Base-by-base conservation (phyloP, 108 stramenopile species). In the Epipyxis sp. region DNA sequence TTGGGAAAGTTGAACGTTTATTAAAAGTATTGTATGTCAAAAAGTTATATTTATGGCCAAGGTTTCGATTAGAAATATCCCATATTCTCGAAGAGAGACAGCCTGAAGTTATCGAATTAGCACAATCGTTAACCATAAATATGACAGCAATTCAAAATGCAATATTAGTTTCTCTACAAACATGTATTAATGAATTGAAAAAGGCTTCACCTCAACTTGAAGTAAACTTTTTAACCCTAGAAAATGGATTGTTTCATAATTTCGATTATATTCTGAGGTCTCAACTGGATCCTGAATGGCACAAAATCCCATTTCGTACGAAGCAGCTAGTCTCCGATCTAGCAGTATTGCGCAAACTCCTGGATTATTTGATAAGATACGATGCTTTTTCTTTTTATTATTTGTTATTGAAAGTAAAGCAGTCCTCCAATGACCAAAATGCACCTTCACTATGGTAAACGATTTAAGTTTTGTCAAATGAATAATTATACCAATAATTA, bases 281-380 rank as follows among this genome's bases (percentile, higher is more conserved):
- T 29, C 96, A 96, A 84, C 87, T 98, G 59, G 95, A 96, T 67
- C 91, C 92, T 3, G 94, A 97, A 59, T 98, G 96, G 96, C 95
- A 98, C 79, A 90, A 90, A 69, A 87, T 97, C 1, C 58, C 81
- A 40, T 89, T 87, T 27, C 78, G 89, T 69, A 91, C 91, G 0
- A 95, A 93, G 68, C 95, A 96, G 85, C 83, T 94, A 0, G 89
- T 97, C 40, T 80, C 80, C 54, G 98, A 98, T 79, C 77, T 98
- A 54, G 78, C 90, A 50, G 90, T 85, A 1, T 79, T 98, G 50
- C 87, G 96, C 30, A 86, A 90, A n/a, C 82, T 97, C 40, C 95
- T 98, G 79, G 91, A 93, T 76, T 84, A 88, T 67, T 78, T 96
- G 59, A 88, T 96, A 69, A 90, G 93, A 16, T 94, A 93, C 78